A percentile compares a stretch with the other conserved stretches of the same genome.
Conservation (phyloP, 108 stramenopile species). For the Bacterosira constricta region DNA sequence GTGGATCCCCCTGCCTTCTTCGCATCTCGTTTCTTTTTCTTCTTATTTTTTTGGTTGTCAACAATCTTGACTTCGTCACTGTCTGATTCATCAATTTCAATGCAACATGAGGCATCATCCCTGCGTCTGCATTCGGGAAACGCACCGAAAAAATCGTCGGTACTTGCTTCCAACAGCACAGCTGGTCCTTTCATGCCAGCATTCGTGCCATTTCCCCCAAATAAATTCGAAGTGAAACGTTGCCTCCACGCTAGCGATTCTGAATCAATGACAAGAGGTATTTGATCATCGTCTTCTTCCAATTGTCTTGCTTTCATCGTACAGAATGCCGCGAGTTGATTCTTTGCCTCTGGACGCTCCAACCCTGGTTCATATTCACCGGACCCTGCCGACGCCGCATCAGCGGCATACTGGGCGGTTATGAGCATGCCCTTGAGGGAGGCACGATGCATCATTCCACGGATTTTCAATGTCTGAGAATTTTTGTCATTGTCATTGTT, state of each 20-base stretch:
- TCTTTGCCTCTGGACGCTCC: constrained; percentile 3
- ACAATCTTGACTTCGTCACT: constrained; percentile 22
- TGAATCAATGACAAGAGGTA: constrained; percentile 3
- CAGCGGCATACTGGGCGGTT: constrained; percentile 20
- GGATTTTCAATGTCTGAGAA: constrained; percentile 8
- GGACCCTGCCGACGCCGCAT: constrained; percentile 1
- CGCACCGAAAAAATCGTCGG: constrained; percentile 70
- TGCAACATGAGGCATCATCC: background rate
- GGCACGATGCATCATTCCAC: constrained; percentile 35
- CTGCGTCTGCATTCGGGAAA: constrained; percentile 72
- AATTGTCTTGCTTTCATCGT: constrained; percentile 21
- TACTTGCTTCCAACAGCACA: constrained; percentile 16
- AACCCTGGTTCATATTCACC: constrained; percentile 15
- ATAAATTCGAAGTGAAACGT: background rate
- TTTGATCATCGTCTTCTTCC: constrained; percentile 11
- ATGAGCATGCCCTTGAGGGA: constrained; percentile 30
- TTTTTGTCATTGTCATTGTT: background rate
- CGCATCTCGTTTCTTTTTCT: constrained; percentile 5
- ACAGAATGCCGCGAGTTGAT: constrained; percentile 30
- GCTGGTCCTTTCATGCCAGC: constrained; percentile 1
- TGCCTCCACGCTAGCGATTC: constrained; percentile 4
- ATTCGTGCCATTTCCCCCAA: background rate
- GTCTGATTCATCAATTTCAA: constrained; percentile 11
- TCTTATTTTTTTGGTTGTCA: constrained; percentile 22
- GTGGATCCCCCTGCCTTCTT: background rate